Evolutionary conservation across 306 rosid species (phyloP).

Genomic region (Comarum palustre): DNA sequence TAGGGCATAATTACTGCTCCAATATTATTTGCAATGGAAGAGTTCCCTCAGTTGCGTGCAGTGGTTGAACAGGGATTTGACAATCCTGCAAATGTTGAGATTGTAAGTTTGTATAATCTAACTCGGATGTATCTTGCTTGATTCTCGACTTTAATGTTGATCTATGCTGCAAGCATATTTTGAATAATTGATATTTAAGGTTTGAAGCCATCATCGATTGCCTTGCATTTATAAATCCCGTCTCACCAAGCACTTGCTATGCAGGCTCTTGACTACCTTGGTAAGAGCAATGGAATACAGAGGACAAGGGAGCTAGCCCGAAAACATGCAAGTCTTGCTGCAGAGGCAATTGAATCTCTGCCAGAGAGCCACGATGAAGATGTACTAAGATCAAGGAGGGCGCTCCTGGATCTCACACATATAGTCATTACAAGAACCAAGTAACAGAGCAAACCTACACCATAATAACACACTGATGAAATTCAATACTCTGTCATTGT

Average conservation of each 20-base stretch:
- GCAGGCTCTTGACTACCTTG: conserved; percentile 88
- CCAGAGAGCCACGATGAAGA: conserved; percentile 65
- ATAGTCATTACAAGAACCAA: conserved; percentile 80
- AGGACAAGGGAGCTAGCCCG: conserved; percentile 75
- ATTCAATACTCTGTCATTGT: not conserved
- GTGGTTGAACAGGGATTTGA: conserved; percentile 72
- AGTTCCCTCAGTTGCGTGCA: conserved; percentile 75
- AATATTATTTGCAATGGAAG: conserved; percentile 90
- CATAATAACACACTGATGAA: not conserved
- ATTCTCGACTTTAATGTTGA: not conserved
- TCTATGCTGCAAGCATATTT: not conserved
- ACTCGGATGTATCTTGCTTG: not conserved
- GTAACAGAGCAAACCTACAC: conserved; percentile 31
- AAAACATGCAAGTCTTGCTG: conserved; percentile 82
- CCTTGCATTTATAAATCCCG: not conserved
- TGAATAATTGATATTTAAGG: not conserved
- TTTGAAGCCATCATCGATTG: not conserved
- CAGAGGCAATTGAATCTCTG: conserved; percentile 79
- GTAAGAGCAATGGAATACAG: conserved; percentile 78
- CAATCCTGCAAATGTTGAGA: conserved; percentile 61
- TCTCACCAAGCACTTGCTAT: not conserved
- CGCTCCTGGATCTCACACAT: conserved; percentile 77
- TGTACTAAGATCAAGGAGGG: conserved; percentile 76
- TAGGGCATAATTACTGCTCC: conserved; percentile 97
- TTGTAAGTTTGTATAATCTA: conserved; percentile 50